These are phyloP conservation scores for Kazachstania africana DNA, from an alignment of 805 yeast genomes.

Conservation along the genomic window DNA sequence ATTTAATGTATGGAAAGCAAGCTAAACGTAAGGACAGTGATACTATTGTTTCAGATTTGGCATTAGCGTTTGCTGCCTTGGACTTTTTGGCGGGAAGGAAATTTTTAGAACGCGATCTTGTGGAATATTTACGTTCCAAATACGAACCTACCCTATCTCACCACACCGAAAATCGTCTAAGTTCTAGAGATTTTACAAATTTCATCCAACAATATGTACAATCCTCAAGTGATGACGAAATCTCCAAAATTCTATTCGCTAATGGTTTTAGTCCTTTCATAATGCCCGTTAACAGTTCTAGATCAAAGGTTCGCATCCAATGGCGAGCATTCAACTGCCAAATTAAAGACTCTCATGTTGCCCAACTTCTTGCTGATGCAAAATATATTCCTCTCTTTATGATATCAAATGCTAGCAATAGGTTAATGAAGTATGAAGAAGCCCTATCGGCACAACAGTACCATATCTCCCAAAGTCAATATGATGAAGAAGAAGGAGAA, in stretches of 20 bases:
- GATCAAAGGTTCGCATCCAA: conserved; percentile 35
- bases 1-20: conserved; percentile 17
- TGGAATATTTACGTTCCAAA: conserved; percentile 15
- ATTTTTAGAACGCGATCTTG: conserved; percentile 8
- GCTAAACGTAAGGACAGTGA: conserved; percentile 13
- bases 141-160: conserved; percentile 22
- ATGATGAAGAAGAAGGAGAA: conserved; percentile 32
- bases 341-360: conserved; percentile 60
- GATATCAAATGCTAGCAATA: conserved; percentile 41
- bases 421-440: conserved; percentile 57
- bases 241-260: conserved; percentile 29
- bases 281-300: conserved; percentile 4
- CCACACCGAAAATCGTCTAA: conserved; percentile 14
- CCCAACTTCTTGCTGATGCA: conserved; percentile 41
- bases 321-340: conserved; percentile 56
- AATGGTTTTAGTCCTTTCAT: conserved; percentile 16
- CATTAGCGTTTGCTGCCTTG: conserved; percentile 18
- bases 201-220: conserved; percentile 10
- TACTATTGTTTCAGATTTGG: conserved; percentile 13
- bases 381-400: conserved; percentile 23
- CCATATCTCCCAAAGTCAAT: conserved; percentile 35
- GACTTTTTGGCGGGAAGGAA: conserved; percentile 9
- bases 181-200: conserved; percentile 16
- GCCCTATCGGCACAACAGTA: conserved; percentile 48
- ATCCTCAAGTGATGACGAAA: conserved; percentile 19